Conservation (phyloP, 495 filamentous ascomycete genomes). For the Aspergillus bridgeri region DNA sequence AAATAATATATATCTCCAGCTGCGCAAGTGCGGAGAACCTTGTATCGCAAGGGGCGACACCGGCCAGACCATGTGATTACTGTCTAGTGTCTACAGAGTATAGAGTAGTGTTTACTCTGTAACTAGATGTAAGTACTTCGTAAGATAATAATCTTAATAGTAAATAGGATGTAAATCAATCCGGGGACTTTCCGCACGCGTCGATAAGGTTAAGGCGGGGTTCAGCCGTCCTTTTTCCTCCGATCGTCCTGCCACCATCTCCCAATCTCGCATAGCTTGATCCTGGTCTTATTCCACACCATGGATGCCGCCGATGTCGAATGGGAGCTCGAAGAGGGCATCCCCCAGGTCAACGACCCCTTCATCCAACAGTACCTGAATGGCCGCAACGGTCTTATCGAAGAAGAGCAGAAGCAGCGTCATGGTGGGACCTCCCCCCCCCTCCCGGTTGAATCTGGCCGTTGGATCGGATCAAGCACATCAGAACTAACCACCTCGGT, state of each 20-base stretch:
- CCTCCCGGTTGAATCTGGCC: neutral
- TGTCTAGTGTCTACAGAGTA: too few relatives aligned
- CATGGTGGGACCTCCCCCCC: constrained; percentile 57
- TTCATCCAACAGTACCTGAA: constrained; percentile 77
- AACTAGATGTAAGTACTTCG: too few relatives aligned
- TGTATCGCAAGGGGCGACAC: too few relatives aligned
- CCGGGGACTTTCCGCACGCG: too few relatives aligned
- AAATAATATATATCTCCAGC: too few relatives aligned
- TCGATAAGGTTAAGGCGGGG: neutral
- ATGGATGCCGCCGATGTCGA: constrained; percentile 29
- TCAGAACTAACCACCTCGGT: neutral
- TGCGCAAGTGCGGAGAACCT: too few relatives aligned
- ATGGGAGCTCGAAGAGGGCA: constrained; percentile 50
- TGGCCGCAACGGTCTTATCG: constrained; percentile 73
- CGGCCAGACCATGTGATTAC: too few relatives aligned
- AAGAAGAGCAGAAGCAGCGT: constrained; percentile 74
- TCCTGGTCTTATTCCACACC: neutral
- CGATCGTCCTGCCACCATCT: neutral
- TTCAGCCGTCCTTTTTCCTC: too few relatives aligned
- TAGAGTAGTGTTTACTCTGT: too few relatives aligned
- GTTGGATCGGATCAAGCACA: neutral
- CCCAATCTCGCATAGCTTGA: neutral
- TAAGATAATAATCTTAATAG: too few relatives aligned
- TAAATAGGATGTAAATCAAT: too few relatives aligned
- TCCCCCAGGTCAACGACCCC: constrained; percentile 58